Conservation (phyloP, 139 green algal genomes). For the Picocystis salinarum region DNA sequence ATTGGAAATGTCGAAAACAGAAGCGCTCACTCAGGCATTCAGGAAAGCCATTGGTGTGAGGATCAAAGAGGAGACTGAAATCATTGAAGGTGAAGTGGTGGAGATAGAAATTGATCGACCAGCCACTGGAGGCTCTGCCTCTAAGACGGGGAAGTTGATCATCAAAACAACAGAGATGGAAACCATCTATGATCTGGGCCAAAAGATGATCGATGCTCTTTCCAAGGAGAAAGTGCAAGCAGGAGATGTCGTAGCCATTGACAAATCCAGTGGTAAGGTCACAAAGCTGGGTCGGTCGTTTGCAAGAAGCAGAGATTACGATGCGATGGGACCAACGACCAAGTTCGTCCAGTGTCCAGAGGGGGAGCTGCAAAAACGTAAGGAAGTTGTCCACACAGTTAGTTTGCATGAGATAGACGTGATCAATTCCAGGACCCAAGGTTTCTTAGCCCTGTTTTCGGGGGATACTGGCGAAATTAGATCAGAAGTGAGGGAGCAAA, state of each 20-base stretch:
- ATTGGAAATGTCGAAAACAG: constrained; percentile 96
- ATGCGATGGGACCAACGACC: constrained; percentile 84
- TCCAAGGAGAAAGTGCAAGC: constrained; percentile 77
- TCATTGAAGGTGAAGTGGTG: constrained; percentile 98
- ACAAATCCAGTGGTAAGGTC: constrained; percentile 79
- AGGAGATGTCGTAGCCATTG: constrained; percentile 90
- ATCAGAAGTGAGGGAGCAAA: constrained; percentile 80
- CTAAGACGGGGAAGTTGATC: constrained; percentile 72
- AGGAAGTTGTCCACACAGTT: constrained; percentile 93
- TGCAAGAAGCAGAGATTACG: constrained; percentile 78
- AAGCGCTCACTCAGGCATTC: constrained; percentile 95
- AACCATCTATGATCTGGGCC: constrained; percentile 93
- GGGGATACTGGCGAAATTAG: constrained; percentile 97
- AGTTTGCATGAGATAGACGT: constrained; percentile 95
- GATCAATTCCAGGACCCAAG: constrained; percentile 85
- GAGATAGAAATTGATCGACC: constrained; percentile 80
- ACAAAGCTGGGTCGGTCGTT: constrained; percentile 84
- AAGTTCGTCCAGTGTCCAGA: constrained; percentile 96
- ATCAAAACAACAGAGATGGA: constrained; percentile 99
- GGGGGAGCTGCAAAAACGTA: constrained; percentile 93
- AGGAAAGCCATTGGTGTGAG: constrained; percentile 92
- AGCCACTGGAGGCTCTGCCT: constrained; percentile 22
- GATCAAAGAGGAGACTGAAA: constrained; percentile 96
- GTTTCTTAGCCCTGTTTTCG: constrained; percentile 93
- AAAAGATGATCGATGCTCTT: constrained; percentile 46